Percentiles rank a stretch among this genome's conserved stretches.
phyloP scores from a whole-genome alignment of 139 green algal genomes.

The Chlamydomonas sp. region DNA sequence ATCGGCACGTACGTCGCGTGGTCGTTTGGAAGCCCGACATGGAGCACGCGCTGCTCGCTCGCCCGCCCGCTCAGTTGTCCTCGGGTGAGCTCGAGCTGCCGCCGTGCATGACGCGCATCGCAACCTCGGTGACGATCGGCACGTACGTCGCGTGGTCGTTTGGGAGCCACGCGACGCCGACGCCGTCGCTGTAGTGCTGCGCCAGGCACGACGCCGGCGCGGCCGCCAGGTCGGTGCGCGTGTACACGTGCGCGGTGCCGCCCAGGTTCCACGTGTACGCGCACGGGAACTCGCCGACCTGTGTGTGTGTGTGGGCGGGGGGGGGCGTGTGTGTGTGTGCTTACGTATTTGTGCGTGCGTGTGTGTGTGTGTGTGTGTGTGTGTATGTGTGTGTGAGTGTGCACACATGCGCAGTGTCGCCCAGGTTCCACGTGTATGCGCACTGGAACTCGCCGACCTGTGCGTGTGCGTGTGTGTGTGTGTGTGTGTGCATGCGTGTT shows the following conservation, averaged over 20 bases:
- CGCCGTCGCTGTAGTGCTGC: constrained; percentile 3
- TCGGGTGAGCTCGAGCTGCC: too few species aligned
- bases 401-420: neutral
- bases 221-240: neutral
- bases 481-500: too few species aligned
- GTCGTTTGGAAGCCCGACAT: too few species aligned
- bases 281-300: constrained; percentile 19
- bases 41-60: too few species aligned
- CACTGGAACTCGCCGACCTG: neutral
- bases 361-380: neutral
- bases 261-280: constrained; percentile 17
- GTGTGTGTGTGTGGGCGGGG: neutral
- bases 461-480: too few species aligned
- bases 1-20: too few species aligned
- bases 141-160: neutral
- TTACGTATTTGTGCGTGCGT: neutral
- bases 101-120: too few species aligned
- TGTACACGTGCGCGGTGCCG: constrained; percentile 24
- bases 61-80: too few species aligned
- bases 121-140: constrained; percentile 3
- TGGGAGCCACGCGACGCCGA: constrained; percentile 1
- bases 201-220: constrained; percentile 17
- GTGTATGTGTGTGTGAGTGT: neutral
- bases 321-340: neutral
- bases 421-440: neutral